Percentiles rank a stretch among this genome's conserved stretches.
Evolutionary conservation across 306 rosid genomes (phyloP).

Genomic region (Prunus persica): Prunus_persica_NCBIv2 NC_034009.1:8260001-8260500

Average conservation of each 20-base stretch:
- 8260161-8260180: not conserved
- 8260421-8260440: not conserved
- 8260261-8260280: no score
- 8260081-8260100: not conserved
- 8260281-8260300: no score
- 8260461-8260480: no score
- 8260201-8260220: not conserved
- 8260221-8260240: not conserved
- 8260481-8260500: no score
- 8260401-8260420: slow-evolving; percentile 67
- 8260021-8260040: not conserved
- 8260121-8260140: no score
- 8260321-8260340: no score
- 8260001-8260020: not conserved
- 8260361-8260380: slow-evolving; percentile 92
- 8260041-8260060: not conserved
- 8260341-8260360: slow-evolving; percentile 73
- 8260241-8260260: no score
- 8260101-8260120: no score
- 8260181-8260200: not conserved
- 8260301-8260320: no score
- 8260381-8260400: slow-evolving; percentile 80
- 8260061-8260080: not conserved
- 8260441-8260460: no score
- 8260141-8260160: no score